Conservation (phyloP, 768 basidiomycete genomes). For the Tylopilus balloui region DNA sequence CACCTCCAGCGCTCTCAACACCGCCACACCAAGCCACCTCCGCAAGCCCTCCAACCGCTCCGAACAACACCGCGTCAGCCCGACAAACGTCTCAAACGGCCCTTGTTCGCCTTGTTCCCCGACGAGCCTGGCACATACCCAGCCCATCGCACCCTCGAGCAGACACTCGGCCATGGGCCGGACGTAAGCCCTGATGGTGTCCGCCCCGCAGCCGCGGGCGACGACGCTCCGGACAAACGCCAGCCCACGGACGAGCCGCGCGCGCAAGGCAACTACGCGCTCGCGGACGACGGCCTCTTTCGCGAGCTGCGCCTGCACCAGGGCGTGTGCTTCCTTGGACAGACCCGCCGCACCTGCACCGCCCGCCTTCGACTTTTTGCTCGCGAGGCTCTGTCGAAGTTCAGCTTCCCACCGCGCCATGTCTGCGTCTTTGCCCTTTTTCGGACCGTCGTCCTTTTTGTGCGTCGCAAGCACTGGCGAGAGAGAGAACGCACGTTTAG, state of each 20-base stretch:
- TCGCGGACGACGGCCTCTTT: constrained; percentile 71
- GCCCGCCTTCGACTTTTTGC: constrained; percentile 52
- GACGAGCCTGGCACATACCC: constrained; percentile 53
- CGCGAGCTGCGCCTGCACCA: constrained; percentile 78
- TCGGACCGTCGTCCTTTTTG: constrained; percentile 45
- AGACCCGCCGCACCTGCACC: constrained; percentile 42
- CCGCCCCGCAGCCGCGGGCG: constrained; percentile 31
- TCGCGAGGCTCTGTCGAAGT: constrained; percentile 76
- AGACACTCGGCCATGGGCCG: constrained; percentile 55
- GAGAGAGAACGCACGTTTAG: not conserved
- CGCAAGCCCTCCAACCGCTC: constrained; percentile 65
- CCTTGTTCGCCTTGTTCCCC: constrained; percentile 35
- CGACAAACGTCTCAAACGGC: constrained; percentile 71
- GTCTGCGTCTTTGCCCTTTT: constrained; percentile 84
- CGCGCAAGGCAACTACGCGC: constrained; percentile 52
- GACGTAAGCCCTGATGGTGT: constrained; percentile 52
- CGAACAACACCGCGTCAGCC: constrained; percentile 65
- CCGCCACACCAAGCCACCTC: constrained; percentile 78
- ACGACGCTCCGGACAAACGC: constrained; percentile 65
- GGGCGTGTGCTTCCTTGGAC: constrained; percentile 79
- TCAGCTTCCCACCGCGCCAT: constrained; percentile 96
- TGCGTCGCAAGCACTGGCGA: constrained; percentile 56
- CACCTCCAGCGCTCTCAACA: constrained; percentile 67
- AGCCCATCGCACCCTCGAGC: constrained; percentile 58
- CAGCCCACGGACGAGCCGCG: constrained; percentile 60